Percentiles rank a stretch among this genome's conserved stretches.
These are phyloP conservation scores for Dothideomycetes sp. DNA, from an alignment of 2,329 filamentous ascomycete genomes.

Conservation along the genomic window DNA sequence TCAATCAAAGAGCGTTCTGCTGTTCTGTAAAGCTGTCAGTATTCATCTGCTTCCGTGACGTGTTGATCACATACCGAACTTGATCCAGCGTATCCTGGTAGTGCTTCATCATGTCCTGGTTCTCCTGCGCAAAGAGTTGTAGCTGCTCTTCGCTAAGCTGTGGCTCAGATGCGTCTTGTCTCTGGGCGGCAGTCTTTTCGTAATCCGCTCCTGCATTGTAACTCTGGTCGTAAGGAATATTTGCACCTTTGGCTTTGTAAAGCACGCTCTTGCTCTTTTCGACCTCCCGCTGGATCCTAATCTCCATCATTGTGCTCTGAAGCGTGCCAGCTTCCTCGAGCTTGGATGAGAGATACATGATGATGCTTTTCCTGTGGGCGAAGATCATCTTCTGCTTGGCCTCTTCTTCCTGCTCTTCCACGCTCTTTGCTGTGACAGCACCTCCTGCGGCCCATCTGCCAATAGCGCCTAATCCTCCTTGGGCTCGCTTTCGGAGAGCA, in stretches of 20 bases:
- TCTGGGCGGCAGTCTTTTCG: constrained; percentile 2
- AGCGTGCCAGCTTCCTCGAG: constrained; percentile 67
- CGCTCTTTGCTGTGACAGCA: constrained; percentile 43
- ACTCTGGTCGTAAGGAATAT: constrained; percentile 3
- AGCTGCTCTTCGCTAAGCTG: constrained; percentile 58
- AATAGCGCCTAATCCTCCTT: constrained; percentile 53
- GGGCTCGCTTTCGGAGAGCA: constrained; percentile 59
- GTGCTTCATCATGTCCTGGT: constrained; percentile 84
- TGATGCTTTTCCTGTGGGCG: constrained; percentile 68
- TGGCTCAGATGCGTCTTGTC: constrained; percentile 4
- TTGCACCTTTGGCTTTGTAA: constrained; percentile 50
- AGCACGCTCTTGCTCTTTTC: constrained; percentile 84
- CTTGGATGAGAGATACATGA: constrained; percentile 70
- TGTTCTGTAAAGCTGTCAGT: constrained; percentile 47
- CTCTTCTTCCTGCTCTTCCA: constrained; percentile 65
- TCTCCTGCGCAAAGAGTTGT: constrained; percentile 88
- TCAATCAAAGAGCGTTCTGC: constrained; percentile 86
- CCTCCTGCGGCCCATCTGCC: constrained; percentile 59
- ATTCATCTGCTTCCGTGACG: not conserved
- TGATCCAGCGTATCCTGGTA: constrained; percentile 92
- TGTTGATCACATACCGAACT: constrained; percentile 59
- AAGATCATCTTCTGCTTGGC: constrained; percentile 56
- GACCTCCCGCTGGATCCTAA: constrained; percentile 69
- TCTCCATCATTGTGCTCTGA: constrained; percentile 90
- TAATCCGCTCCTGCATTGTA: constrained; percentile 1